Evolutionary conservation across 2,329 filamentous ascomycete genomes (phyloP).

Genomic region (Myriosclerotinia duriaeana): DNA sequence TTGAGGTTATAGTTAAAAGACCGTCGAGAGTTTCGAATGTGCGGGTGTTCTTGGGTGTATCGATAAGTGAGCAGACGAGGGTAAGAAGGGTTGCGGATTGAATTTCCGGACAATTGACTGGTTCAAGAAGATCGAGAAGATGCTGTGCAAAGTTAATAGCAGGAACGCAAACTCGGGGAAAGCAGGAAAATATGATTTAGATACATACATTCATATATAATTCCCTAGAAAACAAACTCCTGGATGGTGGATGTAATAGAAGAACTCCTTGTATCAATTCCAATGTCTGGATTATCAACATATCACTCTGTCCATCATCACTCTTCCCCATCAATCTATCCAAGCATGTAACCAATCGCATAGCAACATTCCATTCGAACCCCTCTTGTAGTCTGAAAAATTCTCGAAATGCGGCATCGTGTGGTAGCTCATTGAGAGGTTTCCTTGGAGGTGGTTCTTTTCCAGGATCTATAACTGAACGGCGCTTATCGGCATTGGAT

Average conservation of each 20-base stretch:
- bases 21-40: constrained; percentile 92
- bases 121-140: constrained; percentile 90
- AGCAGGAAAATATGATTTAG: constrained; percentile 1
- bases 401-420: constrained; percentile 87
- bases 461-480: constrained; percentile 42
- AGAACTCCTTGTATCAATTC: constrained; percentile 86
- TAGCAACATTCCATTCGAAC: constrained; percentile 96
- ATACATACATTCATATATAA: constrained; percentile 84
- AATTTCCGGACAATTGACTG: constrained; percentile 85
- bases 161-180: neutral
- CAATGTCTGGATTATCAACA: constrained; percentile 83
- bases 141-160: constrained; percentile 51
- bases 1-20: constrained; percentile 82
- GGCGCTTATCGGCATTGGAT: constrained; percentile 32
- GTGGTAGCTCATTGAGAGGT: constrained; percentile 66
- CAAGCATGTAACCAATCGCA: constrained; percentile 80
- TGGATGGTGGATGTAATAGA: constrained; percentile 85
- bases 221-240: constrained; percentile 81
- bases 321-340: constrained; percentile 83
- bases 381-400: constrained; percentile 97
- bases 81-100: constrained; percentile 88
- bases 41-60: constrained; percentile 82
- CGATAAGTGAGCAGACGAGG: constrained; percentile 84
- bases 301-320: constrained; percentile 78
- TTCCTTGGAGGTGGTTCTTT: constrained; percentile 49